phyloP scores from a whole-genome alignment of 78 protist genomes.

The Paulinella micropora region DNA sequence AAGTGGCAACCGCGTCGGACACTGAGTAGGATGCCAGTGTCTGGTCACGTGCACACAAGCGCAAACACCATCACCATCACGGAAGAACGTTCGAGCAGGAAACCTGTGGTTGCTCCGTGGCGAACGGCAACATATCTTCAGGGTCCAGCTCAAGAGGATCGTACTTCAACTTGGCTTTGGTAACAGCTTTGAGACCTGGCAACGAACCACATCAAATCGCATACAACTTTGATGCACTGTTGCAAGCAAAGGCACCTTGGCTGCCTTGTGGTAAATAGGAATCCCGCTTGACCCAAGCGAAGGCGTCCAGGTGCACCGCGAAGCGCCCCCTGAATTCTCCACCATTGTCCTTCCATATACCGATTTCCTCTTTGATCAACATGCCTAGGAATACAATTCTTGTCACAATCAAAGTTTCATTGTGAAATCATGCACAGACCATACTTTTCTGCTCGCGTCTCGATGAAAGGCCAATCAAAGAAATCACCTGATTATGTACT shows the following conservation, averaged over 20 bases:
- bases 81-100: too few relatives aligned
- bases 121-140: slow-evolving; percentile 84
- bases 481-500: too few relatives aligned
- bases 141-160: slow-evolving; percentile 95
- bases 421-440: too few relatives aligned
- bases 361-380: slow-evolving; percentile 17
- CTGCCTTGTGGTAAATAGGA: slow-evolving; percentile 92
- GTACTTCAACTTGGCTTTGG: slow-evolving; percentile 68
- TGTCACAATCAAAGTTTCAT: not conserved
- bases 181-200: slow-evolving; percentile 52
- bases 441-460: slow-evolving; percentile 47
- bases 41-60: too few relatives aligned
- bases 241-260: too few relatives aligned
- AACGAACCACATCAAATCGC: not conserved
- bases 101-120: slow-evolving; percentile 55
- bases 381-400: not conserved
- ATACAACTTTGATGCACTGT: too few relatives aligned
- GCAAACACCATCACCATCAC: too few relatives aligned
- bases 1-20: slow-evolving; percentile 98
- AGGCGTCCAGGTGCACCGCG: slow-evolving; percentile 79
- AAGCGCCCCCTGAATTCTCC: slow-evolving; percentile 45
- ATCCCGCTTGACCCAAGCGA: slow-evolving; percentile 97
- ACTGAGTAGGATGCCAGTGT: slow-evolving; percentile 92
- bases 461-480: slow-evolving; percentile 98
- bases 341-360: slow-evolving; percentile 9